phyloP scores from a whole-genome alignment of 1,284 basidiomycete genomes.

The Puccinia coronata region DNA sequence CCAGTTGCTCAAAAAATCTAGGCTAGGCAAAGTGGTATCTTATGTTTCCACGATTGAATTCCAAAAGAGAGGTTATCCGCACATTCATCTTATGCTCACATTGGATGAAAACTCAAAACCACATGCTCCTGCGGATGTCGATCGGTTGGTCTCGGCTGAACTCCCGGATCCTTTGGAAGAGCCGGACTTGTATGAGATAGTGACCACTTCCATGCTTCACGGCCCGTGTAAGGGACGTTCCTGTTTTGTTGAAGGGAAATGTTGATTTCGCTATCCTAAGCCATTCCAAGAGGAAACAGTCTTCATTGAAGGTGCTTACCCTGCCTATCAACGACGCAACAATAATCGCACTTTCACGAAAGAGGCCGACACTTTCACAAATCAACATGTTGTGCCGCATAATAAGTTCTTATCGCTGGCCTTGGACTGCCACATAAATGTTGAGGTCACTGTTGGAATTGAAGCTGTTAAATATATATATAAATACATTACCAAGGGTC shows the following conservation, averaged over 20 bases:
- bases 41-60: conserved; percentile 64
- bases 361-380: not conserved
- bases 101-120: not conserved
- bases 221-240: conserved; percentile 60
- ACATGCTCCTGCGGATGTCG: conserved; percentile 58
- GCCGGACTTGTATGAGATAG: conserved; percentile 60
- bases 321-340: not conserved
- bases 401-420: not conserved
- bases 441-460: conserved; percentile 5
- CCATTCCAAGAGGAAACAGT: conserved; percentile 59
- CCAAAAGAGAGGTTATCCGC: conserved; percentile 64
- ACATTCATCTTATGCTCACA: conserved; percentile 60
- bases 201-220: conserved; percentile 62
- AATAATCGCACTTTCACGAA: not conserved
- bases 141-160: conserved; percentile 60
- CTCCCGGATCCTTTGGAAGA: conserved; percentile 61
- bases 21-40: conserved; percentile 59
- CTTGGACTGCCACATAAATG: conserved; percentile 38
- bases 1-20: conserved; percentile 52
- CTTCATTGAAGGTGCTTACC: conserved; percentile 60
- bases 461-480: conserved; percentile 31
- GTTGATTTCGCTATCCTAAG: conserved; percentile 62
- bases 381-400: conserved; percentile 15
- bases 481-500: conserved; percentile 32
- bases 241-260: conserved; percentile 62